Base-by-base conservation (phyloP, 108 stramenopile species). In the Schizochytrium sp. region DNA sequence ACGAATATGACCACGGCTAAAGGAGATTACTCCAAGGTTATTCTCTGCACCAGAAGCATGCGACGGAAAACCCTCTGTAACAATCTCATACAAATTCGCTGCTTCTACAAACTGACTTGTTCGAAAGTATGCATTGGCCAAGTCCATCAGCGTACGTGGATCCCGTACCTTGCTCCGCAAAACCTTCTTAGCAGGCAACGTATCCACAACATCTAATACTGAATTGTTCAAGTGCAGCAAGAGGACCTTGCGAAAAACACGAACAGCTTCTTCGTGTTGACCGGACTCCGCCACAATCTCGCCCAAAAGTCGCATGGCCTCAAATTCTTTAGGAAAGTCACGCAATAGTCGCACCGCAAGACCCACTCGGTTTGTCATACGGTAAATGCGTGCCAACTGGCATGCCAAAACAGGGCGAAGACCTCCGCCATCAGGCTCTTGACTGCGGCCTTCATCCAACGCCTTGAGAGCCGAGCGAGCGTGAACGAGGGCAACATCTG, bases 61-160 rank as follows among this genome's bases (percentile, higher is more conserved):
- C 3, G 64, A 15, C 45, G 76, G 15, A 3, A 83, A 83, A 28
- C 38, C 5, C 3, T 10, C 47, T 10, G 53, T 10, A 40, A 49
- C 47, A 5, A 83, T 38, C 28, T 83, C 76, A 53, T 40, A 83
- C 15, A 83, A 2, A 10, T 5, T 7, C 76, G 13, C 53, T 5
- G 76, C 76, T 50, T 49, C 47, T 10, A 53, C 45, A 10, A 55
- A 55, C 15, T 83, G 47, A 49, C 28, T 55, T 28, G 76, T 55
- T 53, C 53, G 76, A 55, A 83, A 83, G 53, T 83, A 83, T 38
- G 76, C 76, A 28, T 83, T 83, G 38, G 50, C 76, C 10, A 83
- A 53, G 47, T 83, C 76, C 47, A 83, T 83, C 50, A 83, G 76
- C 5, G 40, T 38, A 38, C 76, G 50, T 40, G 76, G 28, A 83